Base-by-base conservation (phyloP, 2,329 filamentous ascomycete species). In the Aspergillus brasiliensis region DNA sequence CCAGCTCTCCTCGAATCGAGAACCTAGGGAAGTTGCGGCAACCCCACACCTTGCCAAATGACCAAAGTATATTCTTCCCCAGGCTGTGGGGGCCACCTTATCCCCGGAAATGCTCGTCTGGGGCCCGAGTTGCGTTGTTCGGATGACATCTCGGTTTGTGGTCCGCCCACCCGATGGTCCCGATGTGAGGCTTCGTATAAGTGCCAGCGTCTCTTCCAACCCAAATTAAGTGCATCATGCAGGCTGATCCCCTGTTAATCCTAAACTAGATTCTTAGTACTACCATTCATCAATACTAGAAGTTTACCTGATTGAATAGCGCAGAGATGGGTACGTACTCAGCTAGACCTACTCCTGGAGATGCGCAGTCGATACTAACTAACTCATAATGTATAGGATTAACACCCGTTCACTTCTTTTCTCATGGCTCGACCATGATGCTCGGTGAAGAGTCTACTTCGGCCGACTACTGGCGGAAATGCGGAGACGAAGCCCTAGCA, bases 391-490 rank as follows among this genome's bases (percentile, higher is more conserved):
- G 10, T 8, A 27, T 48, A 71, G 65, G 64, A 5, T 61, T 71
- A 37, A 82, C 85, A 5, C 86, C 86, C 1, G 85, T 88, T 0
- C 84, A 88, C 69, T 85, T 88, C 75, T 89, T 89, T 74, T 88
- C 86, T 2, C 87, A 90, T 81, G 87, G 88, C 69, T 88, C 86
- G 13, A 89, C 87, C 40, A 89, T 88, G 86, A 90, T 89, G 87
- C 76, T 89, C 13, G 87, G 86, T 37, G 87, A 89, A 68, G 82
- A 88, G 65, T 85, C 83, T 13, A 72, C 77, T 2, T 87, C 86
- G 0, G 86, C 86, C 10, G 79, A 81, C 19, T 89, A 88, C 74
- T 89, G 87, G 88, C 87, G 88, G 70, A 79, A 82, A 62, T 84
- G 83, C 65, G 87, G 88, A 51, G 85, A 89, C 63, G 84, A 84